phyloP scores from a whole-genome alignment of 2,329 filamentous ascomycete genomes.

The Diaporthe citrichinensis region DNA sequence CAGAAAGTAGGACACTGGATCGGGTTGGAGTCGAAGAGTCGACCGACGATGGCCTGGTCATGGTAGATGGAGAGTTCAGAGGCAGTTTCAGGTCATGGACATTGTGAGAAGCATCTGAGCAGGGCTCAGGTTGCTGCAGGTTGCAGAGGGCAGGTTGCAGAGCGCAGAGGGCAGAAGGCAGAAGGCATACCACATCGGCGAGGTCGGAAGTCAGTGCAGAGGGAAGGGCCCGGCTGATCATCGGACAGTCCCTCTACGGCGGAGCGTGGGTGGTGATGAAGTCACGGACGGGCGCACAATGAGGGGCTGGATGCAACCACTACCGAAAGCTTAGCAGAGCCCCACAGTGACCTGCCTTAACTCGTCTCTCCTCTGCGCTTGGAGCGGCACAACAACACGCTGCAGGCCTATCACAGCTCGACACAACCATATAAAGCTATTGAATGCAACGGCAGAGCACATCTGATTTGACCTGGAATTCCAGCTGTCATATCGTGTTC shows the following conservation, averaged over 20 bases:
- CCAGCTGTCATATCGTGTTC: not conserved
- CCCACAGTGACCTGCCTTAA: not conserved
- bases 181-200: constrained; percentile 3
- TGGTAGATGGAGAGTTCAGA: constrained; percentile 7
- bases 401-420: not conserved
- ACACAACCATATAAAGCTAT: not conserved
- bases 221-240: not conserved
- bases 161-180: not conserved
- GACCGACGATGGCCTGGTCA: not conserved
- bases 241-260: not conserved
- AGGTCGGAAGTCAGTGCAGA: constrained; percentile 24
- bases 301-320: constrained; percentile 33
- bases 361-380: not conserved
- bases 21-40: constrained; percentile 22
- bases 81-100: constrained; percentile 14
- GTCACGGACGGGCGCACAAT: constrained; percentile 22
- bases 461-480: not conserved
- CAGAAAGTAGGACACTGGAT: constrained; percentile 17
- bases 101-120: not conserved
- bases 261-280: constrained; percentile 28
- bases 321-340: constrained; percentile 31
- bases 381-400: not conserved
- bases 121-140: not conserved
- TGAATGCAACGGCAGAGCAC: not conserved
- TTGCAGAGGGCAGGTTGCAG: not conserved